Percentiles rank a stretch among this genome's conserved stretches.
Conservation (phyloP, 768 basidiomycete genomes). For the Hydnum rufescens region DNA sequence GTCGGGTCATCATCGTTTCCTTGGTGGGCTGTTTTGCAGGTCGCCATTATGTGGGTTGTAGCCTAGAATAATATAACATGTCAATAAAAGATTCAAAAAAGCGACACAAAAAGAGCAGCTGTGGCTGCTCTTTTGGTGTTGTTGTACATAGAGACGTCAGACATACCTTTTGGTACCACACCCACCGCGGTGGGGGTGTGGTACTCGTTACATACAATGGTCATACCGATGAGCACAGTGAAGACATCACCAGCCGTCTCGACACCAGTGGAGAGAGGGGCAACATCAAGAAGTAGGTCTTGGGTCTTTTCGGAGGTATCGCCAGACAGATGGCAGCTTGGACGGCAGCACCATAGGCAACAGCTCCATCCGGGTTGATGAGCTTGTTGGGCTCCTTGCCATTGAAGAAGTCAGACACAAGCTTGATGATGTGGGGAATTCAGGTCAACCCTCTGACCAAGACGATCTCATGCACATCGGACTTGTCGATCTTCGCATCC, state of each 20-base stretch:
- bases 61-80: no score
- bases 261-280: constrained; percentile 57
- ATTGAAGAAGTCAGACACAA: constrained; percentile 96
- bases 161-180: no score
- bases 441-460: constrained; percentile 96
- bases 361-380: constrained; percentile 99
- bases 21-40: no score
- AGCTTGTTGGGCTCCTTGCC: constrained; percentile 98
- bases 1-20: no score
- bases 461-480: constrained; percentile 89
- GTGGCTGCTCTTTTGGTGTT: no score
- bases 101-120: no score
- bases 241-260: constrained; percentile 14
- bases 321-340: constrained; percentile 96
- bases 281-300: constrained; percentile 86
- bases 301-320: constrained; percentile 97
- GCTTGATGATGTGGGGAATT: constrained; percentile 93
- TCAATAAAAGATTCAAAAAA: no score
- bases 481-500: constrained; percentile 96
- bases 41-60: no score
- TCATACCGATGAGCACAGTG: no score
- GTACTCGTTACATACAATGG: no score
- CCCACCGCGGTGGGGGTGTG: no score
- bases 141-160: no score
- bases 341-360: constrained; percentile 96